Evolutionary conservation across 208 protist genomes (phyloP).

Genomic region (Endotrypanum monterogeii): DNA sequence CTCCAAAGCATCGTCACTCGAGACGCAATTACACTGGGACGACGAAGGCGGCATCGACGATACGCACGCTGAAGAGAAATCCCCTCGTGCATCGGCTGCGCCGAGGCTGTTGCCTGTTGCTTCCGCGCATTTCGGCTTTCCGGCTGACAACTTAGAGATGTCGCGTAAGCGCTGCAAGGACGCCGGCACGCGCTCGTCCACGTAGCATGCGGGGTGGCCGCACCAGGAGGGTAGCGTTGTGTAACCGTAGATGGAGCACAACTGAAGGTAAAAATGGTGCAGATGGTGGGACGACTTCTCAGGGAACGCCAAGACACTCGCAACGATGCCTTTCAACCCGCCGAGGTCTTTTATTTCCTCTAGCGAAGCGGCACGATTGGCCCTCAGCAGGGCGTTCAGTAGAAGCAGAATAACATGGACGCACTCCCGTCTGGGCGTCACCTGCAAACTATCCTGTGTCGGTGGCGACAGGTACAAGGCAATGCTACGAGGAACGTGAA

Average conservation of each 20-base stretch:
- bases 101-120: neutral
- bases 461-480: constrained; percentile 18
- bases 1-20: neutral
- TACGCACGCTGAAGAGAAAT: neutral
- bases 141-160: neutral
- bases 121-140: neutral
- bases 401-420: constrained; percentile 38
- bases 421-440: constrained; percentile 35
- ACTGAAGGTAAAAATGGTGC: constrained; percentile 54
- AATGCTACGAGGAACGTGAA: constrained; percentile 27
- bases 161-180: neutral
- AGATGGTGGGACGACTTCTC: constrained; percentile 46
- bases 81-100: constrained; percentile 10
- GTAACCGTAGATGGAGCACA: constrained; percentile 64
- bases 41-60: neutral
- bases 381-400: constrained; percentile 28
- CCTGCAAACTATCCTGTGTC: constrained; percentile 2
- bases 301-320: constrained; percentile 39
- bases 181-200: constrained; percentile 39
- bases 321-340: constrained; percentile 44
- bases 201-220: constrained; percentile 18
- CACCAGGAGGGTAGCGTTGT: constrained; percentile 33
- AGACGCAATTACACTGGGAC: neutral
- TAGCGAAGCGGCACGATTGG: constrained; percentile 17
- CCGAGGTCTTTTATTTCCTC: constrained; percentile 37